Percentiles rank a stretch among this genome's conserved stretches.
Conservation (phyloP, 169 alveolate genomes). For the Pseudocohnilembus persalinus region DNA sequence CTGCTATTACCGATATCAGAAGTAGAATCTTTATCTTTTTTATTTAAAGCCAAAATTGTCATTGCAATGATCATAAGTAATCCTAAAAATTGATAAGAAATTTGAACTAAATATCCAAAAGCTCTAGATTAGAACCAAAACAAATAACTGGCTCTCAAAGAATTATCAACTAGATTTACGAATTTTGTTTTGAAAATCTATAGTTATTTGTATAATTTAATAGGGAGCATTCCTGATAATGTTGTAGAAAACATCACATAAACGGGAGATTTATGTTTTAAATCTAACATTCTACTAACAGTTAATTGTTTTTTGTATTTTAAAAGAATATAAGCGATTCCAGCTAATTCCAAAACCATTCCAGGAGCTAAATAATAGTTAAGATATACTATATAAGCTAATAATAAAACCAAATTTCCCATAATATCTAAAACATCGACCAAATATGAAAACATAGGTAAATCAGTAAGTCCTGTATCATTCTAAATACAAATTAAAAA, state of each 20-base stretch:
- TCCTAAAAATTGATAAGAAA: background rate
- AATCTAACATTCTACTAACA: background rate
- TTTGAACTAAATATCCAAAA: constrained; percentile 4
- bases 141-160: background rate
- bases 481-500: background rate
- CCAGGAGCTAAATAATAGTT: background rate
- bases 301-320: background rate
- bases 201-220: background rate
- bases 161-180: background rate
- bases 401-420: background rate
- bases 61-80: constrained; percentile 8
- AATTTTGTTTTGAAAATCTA: background rate
- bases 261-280: constrained; percentile 12
- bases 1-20: background rate
- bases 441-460: constrained; percentile 20
- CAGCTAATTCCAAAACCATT: background rate
- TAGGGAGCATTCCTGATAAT: background rate
- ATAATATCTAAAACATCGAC: constrained; percentile 1
- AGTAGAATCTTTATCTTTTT: background rate
- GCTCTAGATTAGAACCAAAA: constrained; percentile 8
- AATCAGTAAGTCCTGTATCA: constrained; percentile 23
- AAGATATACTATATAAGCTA: background rate
- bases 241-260: constrained; percentile 7
- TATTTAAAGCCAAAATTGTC: background rate
- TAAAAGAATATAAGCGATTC: background rate